These are phyloP conservation scores for Metarhizium humberi DNA, from an alignment of 2,329 filamentous ascomycete genomes.

Conservation along the genomic window DNA sequence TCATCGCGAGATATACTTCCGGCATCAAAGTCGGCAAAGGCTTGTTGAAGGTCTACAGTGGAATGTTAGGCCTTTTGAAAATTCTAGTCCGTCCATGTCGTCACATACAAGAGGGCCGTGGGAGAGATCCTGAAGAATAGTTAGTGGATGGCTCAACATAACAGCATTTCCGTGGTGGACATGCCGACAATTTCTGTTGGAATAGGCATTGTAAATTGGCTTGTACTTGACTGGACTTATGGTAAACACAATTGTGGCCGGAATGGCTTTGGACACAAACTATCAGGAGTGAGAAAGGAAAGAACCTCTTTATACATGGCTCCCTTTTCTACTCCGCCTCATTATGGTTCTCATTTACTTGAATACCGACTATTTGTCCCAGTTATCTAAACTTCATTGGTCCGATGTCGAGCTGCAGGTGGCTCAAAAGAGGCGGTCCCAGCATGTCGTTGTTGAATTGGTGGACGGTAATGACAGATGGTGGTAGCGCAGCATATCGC, in stretches of 20 bases:
- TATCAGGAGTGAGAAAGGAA: too few species aligned
- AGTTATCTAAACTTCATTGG: too few species aligned
- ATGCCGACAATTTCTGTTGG: neutral
- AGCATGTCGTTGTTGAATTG: too few species aligned
- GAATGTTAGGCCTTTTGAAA: neutral
- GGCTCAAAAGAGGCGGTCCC: too few species aligned
- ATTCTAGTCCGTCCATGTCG: neutral
- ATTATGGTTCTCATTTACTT: too few species aligned
- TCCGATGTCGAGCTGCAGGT: too few species aligned
- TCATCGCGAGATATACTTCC: conserved; percentile 4
- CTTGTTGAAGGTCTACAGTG: conserved; percentile 6
- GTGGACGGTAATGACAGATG: too few species aligned
- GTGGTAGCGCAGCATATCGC: too few species aligned
- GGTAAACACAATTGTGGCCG: neutral
- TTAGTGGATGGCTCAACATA: neutral
- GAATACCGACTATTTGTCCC: too few species aligned
- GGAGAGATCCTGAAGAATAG: neutral
- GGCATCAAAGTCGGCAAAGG: conserved; percentile 6
- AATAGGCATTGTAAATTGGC: neutral
- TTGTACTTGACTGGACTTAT: neutral
- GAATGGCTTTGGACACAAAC: neutral
- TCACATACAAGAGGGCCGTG: neutral
- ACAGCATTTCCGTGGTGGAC: neutral
- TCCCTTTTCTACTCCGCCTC: too few species aligned
- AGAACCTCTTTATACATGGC: too few species aligned